Evolutionary conservation across 306 rosid genomes (phyloP), one percentile per base, ranked within the genome.

Genomic region (Begonia peltatifolia): DNA sequence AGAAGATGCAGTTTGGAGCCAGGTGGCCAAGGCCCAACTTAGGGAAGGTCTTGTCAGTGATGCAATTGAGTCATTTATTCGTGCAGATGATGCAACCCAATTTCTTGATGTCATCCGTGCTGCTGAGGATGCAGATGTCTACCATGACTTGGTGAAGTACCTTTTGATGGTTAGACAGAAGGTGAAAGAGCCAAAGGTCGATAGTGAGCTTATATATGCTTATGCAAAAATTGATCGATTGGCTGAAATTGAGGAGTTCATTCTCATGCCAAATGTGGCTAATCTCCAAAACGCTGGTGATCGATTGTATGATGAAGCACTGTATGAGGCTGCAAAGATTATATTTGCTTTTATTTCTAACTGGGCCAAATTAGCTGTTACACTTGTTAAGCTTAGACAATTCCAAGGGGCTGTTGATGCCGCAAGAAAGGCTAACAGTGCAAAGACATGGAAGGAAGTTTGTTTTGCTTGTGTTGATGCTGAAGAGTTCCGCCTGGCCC

Each of bases 1-100:
- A 70, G 99, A 92, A 72, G 99, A 92, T 63, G 88, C 94, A 54
- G 99, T 92, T 76, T 92, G 99, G 99, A 92, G 99, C 74, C 94
- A 92, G 76, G 99, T 92, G 63, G 99, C 84, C 44, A 92, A 81
- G 79, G 99, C 99, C 61, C 99, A 92, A 77, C 88, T 92, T 43
- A 75, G 86, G 73, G 99, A 80, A 63, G 99, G 99, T 25, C 69
- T 83, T 51, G 99, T 92, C n/a, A 92, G 99, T 36, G 96, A 92
- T 79, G 96, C 96, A 12, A 86, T 92, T 42, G 99, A 92, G 76
- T 92, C 99, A 25, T 92, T 92, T 62, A 86, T 92, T 59, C 75
- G 99, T 46, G 99, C 99, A 2, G 99, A 92, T 49, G 99, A 92
- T 66, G 86, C 84, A 44, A 86, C 95, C 16, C 83, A 92, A 56